Conservation (phyloP, 805 yeast genomes). For the Lachancea dasiensis region DNA sequence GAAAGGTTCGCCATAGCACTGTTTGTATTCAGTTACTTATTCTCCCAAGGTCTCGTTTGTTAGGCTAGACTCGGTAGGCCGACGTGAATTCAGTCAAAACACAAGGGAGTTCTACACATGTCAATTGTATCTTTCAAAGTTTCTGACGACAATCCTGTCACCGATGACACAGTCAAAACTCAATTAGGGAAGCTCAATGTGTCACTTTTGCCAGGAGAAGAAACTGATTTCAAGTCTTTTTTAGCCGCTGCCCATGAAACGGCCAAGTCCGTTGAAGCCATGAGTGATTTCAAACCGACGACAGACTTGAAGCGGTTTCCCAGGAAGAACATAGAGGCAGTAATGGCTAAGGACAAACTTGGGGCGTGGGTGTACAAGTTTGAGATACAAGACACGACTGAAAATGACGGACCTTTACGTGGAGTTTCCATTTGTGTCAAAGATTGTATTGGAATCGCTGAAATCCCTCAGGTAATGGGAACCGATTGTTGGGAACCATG, state of each 20-base stretch:
- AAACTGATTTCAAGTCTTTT: conserved; percentile 24
- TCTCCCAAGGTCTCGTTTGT: too few species aligned
- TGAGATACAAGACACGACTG: neutral
- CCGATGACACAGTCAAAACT: conserved; percentile 18
- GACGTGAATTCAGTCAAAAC: too few species aligned
- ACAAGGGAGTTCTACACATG: conserved; percentile 12
- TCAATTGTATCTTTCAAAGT: conserved; percentile 27
- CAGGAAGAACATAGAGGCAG: neutral
- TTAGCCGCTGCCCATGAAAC: conserved; percentile 29
- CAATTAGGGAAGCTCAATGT: conserved; percentile 25
- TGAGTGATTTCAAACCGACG: neutral
- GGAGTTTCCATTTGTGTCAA: neutral
- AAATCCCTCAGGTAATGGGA: conserved; percentile 34
- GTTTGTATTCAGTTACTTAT: too few species aligned
- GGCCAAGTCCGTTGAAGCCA: conserved; percentile 22
- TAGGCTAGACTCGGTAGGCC: too few species aligned
- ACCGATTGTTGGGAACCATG: conserved; percentile 33
- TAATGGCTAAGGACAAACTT: neutral
- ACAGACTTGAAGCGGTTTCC: neutral
- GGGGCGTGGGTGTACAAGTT: conserved; percentile 1
- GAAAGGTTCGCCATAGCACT: too few species aligned
- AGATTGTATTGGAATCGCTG: conserved; percentile 23
- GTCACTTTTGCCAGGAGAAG: conserved; percentile 18
- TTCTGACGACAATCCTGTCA: conserved; percentile 22
- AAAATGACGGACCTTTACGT: neutral